A percentile compares a stretch with the other conserved stretches of the same genome.
These are phyloP conservation scores for Phyllosticta citribraziliensis DNA, from an alignment of 2,329 filamentous ascomycete species.

Conservation along the genomic window DNA sequence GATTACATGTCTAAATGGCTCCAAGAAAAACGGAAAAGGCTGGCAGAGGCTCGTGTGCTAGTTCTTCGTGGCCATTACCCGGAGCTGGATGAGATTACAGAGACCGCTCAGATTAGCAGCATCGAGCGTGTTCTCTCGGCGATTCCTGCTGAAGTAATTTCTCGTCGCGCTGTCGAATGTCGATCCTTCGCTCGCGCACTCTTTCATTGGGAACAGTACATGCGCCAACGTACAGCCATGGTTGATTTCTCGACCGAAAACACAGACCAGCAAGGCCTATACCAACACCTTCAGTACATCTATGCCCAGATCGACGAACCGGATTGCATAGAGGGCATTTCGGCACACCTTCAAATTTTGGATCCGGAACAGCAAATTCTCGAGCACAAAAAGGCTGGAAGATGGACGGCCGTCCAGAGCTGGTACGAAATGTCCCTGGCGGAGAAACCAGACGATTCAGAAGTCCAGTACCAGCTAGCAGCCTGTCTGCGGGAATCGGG, in stretches of 20 bases:
- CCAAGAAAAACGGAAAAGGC: conserved; percentile 58
- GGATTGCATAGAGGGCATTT: conserved; percentile 91
- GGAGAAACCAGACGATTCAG: conserved; percentile 64
- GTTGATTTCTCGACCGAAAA: conserved; percentile 38
- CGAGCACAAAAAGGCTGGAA: conserved; percentile 82
- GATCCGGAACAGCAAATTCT: conserved; percentile 89
- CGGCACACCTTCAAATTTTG: conserved; percentile 73
- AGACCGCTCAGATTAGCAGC: conserved; percentile 46
- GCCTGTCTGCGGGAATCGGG: conserved; percentile 91
- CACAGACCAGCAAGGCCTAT: conserved; percentile 50
- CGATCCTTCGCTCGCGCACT: conserved; percentile 85
- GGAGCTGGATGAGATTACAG: conserved; percentile 42
- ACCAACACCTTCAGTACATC: conserved; percentile 78
- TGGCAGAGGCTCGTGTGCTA: conserved; percentile 30
- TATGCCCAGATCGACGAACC: conserved; percentile 98
- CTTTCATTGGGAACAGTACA: conserved; percentile 91
- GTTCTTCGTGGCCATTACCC: conserved; percentile 33
- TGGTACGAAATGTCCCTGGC: conserved; percentile 93
- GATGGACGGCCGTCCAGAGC: conserved; percentile 90
- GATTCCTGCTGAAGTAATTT: conserved; percentile 63
- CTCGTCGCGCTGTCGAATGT: conserved; percentile 81
- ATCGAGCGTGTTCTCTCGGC: conserved; percentile 65
- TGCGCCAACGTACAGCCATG: conserved; percentile 45
- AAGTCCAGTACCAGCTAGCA: conserved; percentile 73
- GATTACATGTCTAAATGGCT: conserved; percentile 91